A percentile compares a stretch with the other conserved stretches of the same genome.
phyloP scores from a whole-genome alignment of 169 alveolate species.

The Cryptosporidium tyzzeri region DNA sequence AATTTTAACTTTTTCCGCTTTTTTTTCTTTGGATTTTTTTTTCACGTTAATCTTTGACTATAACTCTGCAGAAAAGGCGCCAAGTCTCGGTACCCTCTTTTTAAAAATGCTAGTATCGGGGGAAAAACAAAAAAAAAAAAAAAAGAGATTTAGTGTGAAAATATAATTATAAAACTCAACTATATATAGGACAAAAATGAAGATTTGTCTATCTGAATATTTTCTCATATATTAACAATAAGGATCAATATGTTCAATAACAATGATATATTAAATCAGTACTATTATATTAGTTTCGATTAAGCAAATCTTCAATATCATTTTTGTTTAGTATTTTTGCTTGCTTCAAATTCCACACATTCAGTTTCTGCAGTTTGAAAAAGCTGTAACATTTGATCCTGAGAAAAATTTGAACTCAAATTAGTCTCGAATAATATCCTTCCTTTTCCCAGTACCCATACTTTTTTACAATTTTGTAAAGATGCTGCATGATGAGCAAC shows the following conservation, averaged over 20 bases:
- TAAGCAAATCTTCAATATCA: background rate
- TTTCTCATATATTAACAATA: no score
- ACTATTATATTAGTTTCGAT: no score
- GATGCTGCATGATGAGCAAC: slow-evolving; percentile 81
- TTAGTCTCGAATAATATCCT: slow-evolving; percentile 65
- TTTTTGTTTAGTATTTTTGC: no score
- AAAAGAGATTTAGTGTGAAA: background rate
- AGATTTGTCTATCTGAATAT: background rate
- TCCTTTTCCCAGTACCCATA: slow-evolving; percentile 80
- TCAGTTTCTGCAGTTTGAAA: slow-evolving; percentile 49
- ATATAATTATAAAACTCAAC: background rate
- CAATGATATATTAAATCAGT: no score
- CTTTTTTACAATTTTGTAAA: slow-evolving; percentile 79
- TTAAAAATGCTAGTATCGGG: background rate
- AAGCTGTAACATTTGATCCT: slow-evolving; percentile 53
- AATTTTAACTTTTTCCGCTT: background rate
- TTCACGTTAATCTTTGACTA: background rate
- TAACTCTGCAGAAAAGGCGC: background rate
- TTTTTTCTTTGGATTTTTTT: background rate
- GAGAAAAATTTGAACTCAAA: slow-evolving; percentile 28
- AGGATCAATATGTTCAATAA: background rate
- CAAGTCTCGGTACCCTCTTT: background rate
- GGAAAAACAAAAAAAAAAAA: no score
- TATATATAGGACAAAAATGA: no score
- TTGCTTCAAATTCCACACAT: background rate